A percentile compares a stretch with the other conserved stretches of the same genome.
Conservation (phyloP, 768 basidiomycete species). For the Neoboletus subvelutipes region DNA sequence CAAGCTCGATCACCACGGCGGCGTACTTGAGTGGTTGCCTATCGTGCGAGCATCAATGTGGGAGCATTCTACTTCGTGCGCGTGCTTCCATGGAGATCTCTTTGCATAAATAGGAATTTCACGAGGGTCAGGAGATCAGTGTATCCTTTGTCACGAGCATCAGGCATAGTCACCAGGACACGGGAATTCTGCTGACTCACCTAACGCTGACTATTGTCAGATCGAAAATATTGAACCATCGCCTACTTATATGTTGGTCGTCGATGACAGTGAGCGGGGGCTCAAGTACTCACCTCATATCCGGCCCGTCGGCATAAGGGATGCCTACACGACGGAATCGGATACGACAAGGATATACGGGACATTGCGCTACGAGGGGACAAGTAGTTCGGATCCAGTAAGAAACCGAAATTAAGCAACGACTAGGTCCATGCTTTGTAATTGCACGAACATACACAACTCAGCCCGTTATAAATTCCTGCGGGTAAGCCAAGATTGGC, state of each 20-base stretch:
- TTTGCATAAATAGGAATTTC: neutral
- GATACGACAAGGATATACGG: neutral
- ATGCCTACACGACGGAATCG: neutral
- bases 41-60: neutral
- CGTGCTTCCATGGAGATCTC: neutral
- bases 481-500: slow-evolving; percentile 17
- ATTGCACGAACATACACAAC: slow-evolving; percentile 12
- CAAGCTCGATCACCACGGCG: neutral
- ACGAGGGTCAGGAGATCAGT: neutral
- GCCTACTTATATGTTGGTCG: neutral
- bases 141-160: slow-evolving; percentile 6
- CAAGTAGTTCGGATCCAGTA: slow-evolving; percentile 4
- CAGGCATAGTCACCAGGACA: neutral
- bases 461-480: slow-evolving; percentile 17
- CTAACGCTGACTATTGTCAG: neutral
- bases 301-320: neutral
- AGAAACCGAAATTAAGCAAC: slow-evolving; percentile 13
- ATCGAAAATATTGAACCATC: neutral
- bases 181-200: slow-evolving; percentile 12
- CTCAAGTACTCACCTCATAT: slow-evolving; percentile 21
- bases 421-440: slow-evolving; percentile 13
- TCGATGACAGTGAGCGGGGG: neutral
- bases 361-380: slow-evolving; percentile 11
- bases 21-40: neutral
- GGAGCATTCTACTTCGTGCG: neutral